Conservation (phyloP, 345 rosid genomes). For the Bretschneidera sinensis region DNA sequence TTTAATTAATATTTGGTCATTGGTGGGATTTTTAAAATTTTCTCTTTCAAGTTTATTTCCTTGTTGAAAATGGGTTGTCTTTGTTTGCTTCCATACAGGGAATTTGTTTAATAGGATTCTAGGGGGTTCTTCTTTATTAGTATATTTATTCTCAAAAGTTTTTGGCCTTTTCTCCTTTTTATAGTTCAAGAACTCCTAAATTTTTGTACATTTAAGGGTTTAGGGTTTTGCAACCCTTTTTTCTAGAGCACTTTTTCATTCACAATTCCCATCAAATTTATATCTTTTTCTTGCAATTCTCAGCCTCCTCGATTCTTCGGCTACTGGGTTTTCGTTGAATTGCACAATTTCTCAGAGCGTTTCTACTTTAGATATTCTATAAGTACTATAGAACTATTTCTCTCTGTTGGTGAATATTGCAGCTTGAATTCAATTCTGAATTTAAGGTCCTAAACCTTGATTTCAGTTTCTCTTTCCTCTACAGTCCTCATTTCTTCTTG, state of each 20-base stretch:
- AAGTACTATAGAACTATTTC: no score
- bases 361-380: no score
- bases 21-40: not conserved
- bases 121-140: constrained; percentile 11
- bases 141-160: constrained; percentile 7
- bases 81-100: not conserved
- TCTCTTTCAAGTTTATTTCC: not conserved
- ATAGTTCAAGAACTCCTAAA: constrained; percentile 5
- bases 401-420: no score
- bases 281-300: constrained; percentile 14
- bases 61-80: not conserved
- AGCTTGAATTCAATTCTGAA: not conserved
- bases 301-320: not conserved
- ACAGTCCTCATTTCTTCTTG: not conserved
- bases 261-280: not conserved
- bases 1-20: no score
- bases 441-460: no score
- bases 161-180: constrained; percentile 32
- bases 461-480: no score
- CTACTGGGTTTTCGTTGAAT: not conserved
- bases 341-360: no score
- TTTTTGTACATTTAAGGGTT: constrained; percentile 33
- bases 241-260: not conserved
- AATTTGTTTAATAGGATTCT: not conserved
- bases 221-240: constrained; percentile 31